Conservation (phyloP, 2,329 filamentous ascomycete genomes). For the Aspergillus viridinutans region DNA sequence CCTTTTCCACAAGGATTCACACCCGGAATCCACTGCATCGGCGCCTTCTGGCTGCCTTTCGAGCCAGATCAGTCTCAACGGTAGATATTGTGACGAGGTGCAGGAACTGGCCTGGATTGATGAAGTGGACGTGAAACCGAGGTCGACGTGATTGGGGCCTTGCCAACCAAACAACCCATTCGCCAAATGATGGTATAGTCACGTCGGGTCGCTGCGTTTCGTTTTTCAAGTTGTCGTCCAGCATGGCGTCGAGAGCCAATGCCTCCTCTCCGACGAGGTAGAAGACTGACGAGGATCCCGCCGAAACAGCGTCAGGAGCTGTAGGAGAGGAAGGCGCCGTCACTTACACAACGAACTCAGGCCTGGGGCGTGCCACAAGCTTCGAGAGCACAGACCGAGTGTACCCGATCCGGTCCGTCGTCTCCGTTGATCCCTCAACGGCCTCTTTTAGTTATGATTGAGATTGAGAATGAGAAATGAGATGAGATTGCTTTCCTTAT, state of each 20-base stretch:
- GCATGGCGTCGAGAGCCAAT: neutral
- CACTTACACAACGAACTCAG: neutral
- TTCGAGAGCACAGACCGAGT: constrained; percentile 55
- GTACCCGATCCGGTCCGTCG: constrained; percentile 76
- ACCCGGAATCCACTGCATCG: neutral
- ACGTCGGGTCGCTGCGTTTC: neutral
- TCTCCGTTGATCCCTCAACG: constrained; percentile 61
- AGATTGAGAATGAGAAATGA: too few species aligned
- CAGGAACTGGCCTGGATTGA: too few species aligned
- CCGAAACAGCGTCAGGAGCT: neutral
- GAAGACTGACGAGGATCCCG: neutral
- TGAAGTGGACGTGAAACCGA: too few species aligned
- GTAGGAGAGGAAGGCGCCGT: neutral
- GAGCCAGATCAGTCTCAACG: too few species aligned
- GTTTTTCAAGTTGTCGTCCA: neutral
- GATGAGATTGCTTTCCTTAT: too few species aligned
- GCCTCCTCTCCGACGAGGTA: neutral
- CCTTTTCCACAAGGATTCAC: neutral
- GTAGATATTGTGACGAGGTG: too few species aligned
- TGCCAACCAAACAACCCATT: too few species aligned
- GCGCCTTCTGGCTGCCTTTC: too few species aligned
- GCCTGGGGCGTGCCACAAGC: neutral
- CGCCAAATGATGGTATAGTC: too few species aligned
- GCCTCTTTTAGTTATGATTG: too few species aligned
- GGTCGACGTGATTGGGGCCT: too few species aligned